Percentiles rank a stretch among this genome's conserved stretches.
Conservation (phyloP, 2,329 filamentous ascomycete species). For the Didymella glomerata region DNA sequence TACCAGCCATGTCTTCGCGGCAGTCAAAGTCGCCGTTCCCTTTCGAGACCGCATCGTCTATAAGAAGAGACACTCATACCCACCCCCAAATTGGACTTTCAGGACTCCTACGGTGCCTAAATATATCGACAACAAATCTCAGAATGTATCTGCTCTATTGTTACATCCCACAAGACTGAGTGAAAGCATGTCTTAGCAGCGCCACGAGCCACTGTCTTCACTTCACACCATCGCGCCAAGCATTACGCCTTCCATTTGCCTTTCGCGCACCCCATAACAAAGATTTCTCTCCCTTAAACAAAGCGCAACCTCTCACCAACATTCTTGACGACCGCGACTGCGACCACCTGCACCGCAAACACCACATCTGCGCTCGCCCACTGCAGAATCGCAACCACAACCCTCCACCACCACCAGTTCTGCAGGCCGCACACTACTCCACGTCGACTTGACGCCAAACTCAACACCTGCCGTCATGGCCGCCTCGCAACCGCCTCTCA, state of each 20-base stretch:
- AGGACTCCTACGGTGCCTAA: too few species aligned
- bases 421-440: background rate
- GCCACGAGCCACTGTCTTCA: slow-evolving; percentile 7
- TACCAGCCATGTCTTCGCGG: too few species aligned
- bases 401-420: background rate
- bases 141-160: too few species aligned
- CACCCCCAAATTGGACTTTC: too few species aligned
- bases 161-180: too few species aligned
- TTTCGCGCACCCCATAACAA: background rate
- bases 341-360: background rate
- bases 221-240: slow-evolving; percentile 1
- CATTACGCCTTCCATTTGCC: background rate
- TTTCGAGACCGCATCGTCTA: too few species aligned
- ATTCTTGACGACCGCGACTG: background rate
- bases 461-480: background rate
- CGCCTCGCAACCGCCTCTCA: background rate
- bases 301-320: background rate
- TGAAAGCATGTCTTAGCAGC: background rate
- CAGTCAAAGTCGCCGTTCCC: too few species aligned
- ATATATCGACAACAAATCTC: too few species aligned
- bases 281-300: background rate
- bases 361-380: too few species aligned
- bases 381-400: too few species aligned
- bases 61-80: too few species aligned
- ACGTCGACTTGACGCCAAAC: background rate